A percentile compares a stretch with the other conserved stretches of the same genome.
These are phyloP conservation scores for Ophiostoma pallidulum DNA, from an alignment of 2,329 filamentous ascomycete genomes.

Conservation along the genomic window DNA sequence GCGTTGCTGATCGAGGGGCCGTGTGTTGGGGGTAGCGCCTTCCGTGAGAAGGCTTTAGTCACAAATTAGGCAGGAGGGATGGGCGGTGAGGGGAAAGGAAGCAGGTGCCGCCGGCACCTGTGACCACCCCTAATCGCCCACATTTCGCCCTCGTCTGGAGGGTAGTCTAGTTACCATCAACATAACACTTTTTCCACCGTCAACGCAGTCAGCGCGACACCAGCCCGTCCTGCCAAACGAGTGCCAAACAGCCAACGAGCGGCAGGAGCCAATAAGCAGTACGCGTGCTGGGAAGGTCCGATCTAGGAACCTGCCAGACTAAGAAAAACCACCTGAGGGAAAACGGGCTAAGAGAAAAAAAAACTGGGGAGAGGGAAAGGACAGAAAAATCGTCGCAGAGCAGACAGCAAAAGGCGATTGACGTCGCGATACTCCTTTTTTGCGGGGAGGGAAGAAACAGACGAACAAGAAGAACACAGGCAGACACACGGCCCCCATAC, in stretches of 20 bases:
- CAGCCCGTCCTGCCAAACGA: neutral
- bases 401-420: neutral
- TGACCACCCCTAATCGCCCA: too few relatives aligned
- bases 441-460: neutral
- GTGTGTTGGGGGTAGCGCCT: too few relatives aligned
- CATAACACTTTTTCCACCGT: too few relatives aligned
- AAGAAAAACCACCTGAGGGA: neutral
- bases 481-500: too few relatives aligned
- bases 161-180: too few relatives aligned
- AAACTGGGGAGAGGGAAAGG: neutral
- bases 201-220: too few relatives aligned
- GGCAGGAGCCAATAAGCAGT: slow-evolving; percentile 11
- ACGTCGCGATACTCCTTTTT: slow-evolving; percentile 10
- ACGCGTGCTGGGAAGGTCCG: slow-evolving; percentile 12
- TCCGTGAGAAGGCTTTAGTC: too few relatives aligned
- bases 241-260: slow-evolving; percentile 10
- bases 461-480: neutral
- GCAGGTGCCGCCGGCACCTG: too few relatives aligned
- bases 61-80: too few relatives aligned
- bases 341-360: neutral
- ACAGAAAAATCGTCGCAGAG: slow-evolving; percentile 4
- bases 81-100: too few relatives aligned
- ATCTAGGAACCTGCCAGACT: slow-evolving; percentile 12
- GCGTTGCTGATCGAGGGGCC: too few relatives aligned
- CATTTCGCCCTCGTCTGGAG: too few relatives aligned